phyloP scores from a whole-genome alignment of 345 rosid genomes.

The Bretschneidera sinensis region DNA sequence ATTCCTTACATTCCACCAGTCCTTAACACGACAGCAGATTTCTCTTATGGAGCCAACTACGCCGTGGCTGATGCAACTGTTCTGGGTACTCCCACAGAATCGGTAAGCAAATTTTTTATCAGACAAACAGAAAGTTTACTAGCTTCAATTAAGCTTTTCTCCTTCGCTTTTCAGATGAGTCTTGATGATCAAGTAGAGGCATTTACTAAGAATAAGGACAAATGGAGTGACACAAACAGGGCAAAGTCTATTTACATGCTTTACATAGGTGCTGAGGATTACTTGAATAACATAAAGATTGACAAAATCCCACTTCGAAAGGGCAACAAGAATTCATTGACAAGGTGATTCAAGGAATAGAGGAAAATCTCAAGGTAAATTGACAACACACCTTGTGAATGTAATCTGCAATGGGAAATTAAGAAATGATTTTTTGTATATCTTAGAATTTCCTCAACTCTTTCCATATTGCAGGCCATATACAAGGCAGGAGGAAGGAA shows the following conservation, averaged over 20 bases:
- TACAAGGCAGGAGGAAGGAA: slow-evolving; percentile 28
- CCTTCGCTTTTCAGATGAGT: slow-evolving; percentile 14
- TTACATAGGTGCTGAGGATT: slow-evolving; percentile 24
- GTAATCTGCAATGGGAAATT: neutral
- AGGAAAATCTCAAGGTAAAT: slow-evolving; percentile 20
- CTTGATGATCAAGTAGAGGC: slow-evolving; percentile 14
- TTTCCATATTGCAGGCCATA: slow-evolving; percentile 21
- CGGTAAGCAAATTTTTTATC: slow-evolving; percentile 17
- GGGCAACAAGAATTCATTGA: slow-evolving; percentile 21
- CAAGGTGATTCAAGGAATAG: slow-evolving; percentile 11
- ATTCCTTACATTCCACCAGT: slow-evolving; percentile 23
- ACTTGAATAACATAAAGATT: slow-evolving; percentile 11
- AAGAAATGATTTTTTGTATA: neutral
- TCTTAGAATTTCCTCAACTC: neutral
- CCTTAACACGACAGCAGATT: slow-evolving; percentile 2
- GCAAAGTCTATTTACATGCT: slow-evolving; percentile 18
- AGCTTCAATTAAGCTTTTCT: neutral
- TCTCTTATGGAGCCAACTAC: slow-evolving; percentile 23
- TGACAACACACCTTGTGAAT: neutral
- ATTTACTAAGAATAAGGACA: slow-evolving; percentile 10
- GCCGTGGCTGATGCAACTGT: slow-evolving; percentile 25
- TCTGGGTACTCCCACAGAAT: slow-evolving; percentile 7
- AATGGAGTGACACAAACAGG: slow-evolving; percentile 13
- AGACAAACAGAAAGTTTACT: too few relatives aligned
- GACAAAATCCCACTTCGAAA: neutral